Base-by-base conservation (phyloP, 208 protist species). In the Acanthamoeba royreba region DNA sequence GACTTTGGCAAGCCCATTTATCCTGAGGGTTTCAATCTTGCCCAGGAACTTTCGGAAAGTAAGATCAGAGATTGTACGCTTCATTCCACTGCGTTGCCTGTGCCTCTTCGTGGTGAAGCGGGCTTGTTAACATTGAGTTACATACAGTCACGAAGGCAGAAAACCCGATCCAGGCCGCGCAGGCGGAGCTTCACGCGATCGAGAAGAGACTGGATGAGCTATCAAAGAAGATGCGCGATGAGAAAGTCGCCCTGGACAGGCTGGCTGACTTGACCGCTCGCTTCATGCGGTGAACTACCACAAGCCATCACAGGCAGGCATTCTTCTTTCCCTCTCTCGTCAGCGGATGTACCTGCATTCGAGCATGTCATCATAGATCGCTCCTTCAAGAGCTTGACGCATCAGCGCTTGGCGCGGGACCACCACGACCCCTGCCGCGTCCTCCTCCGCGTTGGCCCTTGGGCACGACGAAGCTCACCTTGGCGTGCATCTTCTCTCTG, bases 401-500 rank as follows among this genome's bases (percentile, higher is more conserved):
- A n/a, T n/a, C n/a, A n/a, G n/a, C n/a, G n/a, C n/a, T n/a, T n/a
- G n/a, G n/a, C n/a, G n/a, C n/a, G n/a, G n/a, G n/a, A n/a, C n/a
- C n/a, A n/a, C 74, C 74, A 7, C 42, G 74, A 22, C 43, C 74
- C 1, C 74, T 4, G 2, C 72, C 42, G 1, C 74, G 15, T 4
- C 74, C 74, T n/a, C n/a, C n/a, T 9, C 74, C 69, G 4, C 69
- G 74, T 45, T 55, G 46, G 42, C 74, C 74, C 74, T 85, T 85
- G 25, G 74, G 74, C 3, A 38, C 25, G 25, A 85, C 74, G 43
- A 40, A 85, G 74, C 74, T 85, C 74, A 85, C 74, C 13, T 31
- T 22, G 25, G 74, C 74, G 74, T 85, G 74, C 43, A 55, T 85
- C 74, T 85, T 85, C 74, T 85, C 74, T 25, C 74, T 40, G n/a